phyloP scores from a whole-genome alignment of 2,329 filamentous ascomycete genomes.

The Apiospora kogelbergensis region DNA sequence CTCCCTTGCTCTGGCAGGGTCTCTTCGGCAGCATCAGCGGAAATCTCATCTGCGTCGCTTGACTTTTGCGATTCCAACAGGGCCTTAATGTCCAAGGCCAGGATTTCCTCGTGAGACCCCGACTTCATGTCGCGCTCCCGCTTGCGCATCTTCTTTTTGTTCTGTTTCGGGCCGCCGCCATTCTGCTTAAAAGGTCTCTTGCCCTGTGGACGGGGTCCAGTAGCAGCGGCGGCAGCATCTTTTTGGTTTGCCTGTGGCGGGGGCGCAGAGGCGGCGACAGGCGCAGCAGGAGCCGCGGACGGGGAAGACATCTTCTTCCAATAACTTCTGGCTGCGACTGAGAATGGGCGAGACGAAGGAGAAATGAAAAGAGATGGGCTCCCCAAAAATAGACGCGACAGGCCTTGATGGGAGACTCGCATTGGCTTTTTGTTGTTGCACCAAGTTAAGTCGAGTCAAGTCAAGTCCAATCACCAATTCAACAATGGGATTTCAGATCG shows the following conservation, averaged over 20 bases:
- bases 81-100: slow-evolving; percentile 62
- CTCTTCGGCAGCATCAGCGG: slow-evolving; percentile 23
- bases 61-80: slow-evolving; percentile 42
- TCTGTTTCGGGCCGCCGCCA: slow-evolving; percentile 7
- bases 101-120: slow-evolving; percentile 66
- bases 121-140: slow-evolving; percentile 60
- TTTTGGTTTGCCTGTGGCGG: background rate
- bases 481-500: background rate
- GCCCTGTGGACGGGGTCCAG: background rate
- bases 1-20: slow-evolving; percentile 64
- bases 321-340: background rate
- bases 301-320: background rate
- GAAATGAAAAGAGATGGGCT: slow-evolving; percentile 11
- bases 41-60: slow-evolving; percentile 26
- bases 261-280: background rate
- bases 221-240: background rate
- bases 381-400: slow-evolving; percentile 9
- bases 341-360: slow-evolving; percentile 4
- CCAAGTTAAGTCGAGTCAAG: background rate
- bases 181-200: slow-evolving; percentile 2
- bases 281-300: background rate
- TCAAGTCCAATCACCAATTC: background rate
- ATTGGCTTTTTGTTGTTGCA: slow-evolving; percentile 3
- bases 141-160: slow-evolving; percentile 48
- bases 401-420: slow-evolving; percentile 2